Evolutionary conservation across 1,284 basidiomycete species (phyloP).

Genomic region (Cerioporus squamosus): DNA sequence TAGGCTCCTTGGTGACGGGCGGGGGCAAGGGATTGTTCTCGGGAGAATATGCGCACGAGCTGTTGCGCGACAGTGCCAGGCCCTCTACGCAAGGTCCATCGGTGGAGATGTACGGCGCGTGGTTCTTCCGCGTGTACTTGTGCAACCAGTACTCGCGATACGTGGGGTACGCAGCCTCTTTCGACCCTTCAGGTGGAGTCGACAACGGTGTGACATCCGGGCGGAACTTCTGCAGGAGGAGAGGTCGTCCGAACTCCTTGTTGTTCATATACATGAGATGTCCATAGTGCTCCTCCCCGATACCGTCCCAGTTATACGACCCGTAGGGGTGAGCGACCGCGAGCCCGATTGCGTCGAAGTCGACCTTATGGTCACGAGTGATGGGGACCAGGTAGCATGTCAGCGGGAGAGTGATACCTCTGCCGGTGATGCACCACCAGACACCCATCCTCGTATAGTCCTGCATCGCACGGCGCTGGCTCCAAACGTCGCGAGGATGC

Average conservation of each 20-base stretch:
- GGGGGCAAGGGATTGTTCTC: constrained; percentile 20
- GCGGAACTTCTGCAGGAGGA: constrained; percentile 59
- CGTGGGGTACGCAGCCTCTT: constrained; percentile 50
- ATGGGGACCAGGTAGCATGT: constrained; percentile 70
- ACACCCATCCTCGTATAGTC: constrained; percentile 66
- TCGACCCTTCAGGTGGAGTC: constrained; percentile 49
- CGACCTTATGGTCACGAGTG: constrained; percentile 47
- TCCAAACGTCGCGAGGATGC: constrained; percentile 46
- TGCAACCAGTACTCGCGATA: constrained; percentile 64
- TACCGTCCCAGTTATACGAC: constrained; percentile 53
- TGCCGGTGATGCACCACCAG: constrained; percentile 65
- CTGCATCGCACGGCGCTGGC: constrained; percentile 54
- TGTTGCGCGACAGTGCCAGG: constrained; percentile 44
- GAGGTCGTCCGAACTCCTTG: constrained; percentile 58
- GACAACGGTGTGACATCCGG: constrained; percentile 69
- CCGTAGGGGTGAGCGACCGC: constrained; percentile 55
- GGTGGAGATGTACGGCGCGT: constrained; percentile 46
- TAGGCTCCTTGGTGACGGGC: neutral
- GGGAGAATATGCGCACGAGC: constrained; percentile 49
- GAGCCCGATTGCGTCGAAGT: constrained; percentile 58
- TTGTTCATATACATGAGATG: constrained; percentile 56
- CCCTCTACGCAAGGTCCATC: constrained; percentile 67
- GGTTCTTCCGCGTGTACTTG: constrained; percentile 54
- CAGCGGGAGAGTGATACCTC: constrained; percentile 51
- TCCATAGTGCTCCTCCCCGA: constrained; percentile 51